Evolutionary conservation across 768 basidiomycete species (phyloP).

Genomic region (Chalciporus pseudorubinellus): DNA sequence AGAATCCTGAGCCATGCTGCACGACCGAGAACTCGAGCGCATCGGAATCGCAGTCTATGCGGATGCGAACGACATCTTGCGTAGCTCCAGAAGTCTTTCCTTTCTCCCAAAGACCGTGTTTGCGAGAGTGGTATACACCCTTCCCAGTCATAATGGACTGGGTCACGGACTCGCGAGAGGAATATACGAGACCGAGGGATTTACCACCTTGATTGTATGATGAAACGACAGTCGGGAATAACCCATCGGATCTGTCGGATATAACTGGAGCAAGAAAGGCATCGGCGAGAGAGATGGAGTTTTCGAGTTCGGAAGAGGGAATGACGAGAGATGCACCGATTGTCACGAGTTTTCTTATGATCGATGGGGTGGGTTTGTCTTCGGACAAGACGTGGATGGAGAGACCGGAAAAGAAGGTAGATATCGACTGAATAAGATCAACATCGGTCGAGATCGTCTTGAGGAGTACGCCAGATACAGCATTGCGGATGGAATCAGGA

Average conservation of each 20-base stretch:
- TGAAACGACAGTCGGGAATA: conserved; percentile 91
- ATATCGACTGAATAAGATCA: conserved; percentile 74
- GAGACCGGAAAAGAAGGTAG: conserved; percentile 66
- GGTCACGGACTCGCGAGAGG: conserved; percentile 78
- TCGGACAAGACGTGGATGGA: conserved; percentile 59
- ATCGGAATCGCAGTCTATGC: conserved; percentile 90
- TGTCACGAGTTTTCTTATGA: conserved; percentile 57
- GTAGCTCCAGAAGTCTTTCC: conserved; percentile 95
- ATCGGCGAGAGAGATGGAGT: conserved; percentile 72
- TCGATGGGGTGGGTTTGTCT: conserved; percentile 53
- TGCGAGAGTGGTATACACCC: conserved; percentile 95
- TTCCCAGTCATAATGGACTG: conserved; percentile 86
- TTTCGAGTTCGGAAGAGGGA: conserved; percentile 60
- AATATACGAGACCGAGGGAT: conserved; percentile 92
- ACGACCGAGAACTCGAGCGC: conserved; percentile 87
- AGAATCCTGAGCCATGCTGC: conserved; percentile 90
- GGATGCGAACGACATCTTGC: conserved; percentile 81
- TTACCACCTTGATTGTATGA: conserved; percentile 63
- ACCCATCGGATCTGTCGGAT: conserved; percentile 87
- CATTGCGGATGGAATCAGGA: conserved; percentile 68
- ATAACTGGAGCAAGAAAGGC: conserved; percentile 80
- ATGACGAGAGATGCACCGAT: conserved; percentile 68
- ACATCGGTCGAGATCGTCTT: conserved; percentile 70
- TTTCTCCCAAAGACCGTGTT: conserved; percentile 95
- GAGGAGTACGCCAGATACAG: conserved; percentile 76